Conservation (phyloP, 805 yeast genomes). For the Torulaspora quercuum region DNA sequence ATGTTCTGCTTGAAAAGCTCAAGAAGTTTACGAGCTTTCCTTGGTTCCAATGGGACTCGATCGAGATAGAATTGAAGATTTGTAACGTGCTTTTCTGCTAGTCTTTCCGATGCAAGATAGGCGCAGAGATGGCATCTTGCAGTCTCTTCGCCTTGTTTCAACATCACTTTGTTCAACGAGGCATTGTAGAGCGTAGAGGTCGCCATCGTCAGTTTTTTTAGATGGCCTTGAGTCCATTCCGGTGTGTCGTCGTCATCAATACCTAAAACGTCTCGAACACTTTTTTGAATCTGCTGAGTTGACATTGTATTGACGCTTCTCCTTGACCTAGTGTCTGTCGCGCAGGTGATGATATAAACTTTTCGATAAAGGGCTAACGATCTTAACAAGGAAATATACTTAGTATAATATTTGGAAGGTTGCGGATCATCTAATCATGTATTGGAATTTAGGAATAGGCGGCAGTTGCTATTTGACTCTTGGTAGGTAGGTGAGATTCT, state of each 20-base stretch:
- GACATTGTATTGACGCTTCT: slow-evolving; percentile 25
- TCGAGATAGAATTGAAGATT: slow-evolving; percentile 49
- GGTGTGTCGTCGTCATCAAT: slow-evolving; percentile 16
- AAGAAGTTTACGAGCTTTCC: slow-evolving; percentile 41
- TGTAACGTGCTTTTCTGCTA: slow-evolving; percentile 39
- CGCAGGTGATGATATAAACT: neutral
- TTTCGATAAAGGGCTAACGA: too few species aligned
- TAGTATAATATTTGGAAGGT: too few species aligned
- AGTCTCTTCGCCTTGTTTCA: slow-evolving; percentile 54
- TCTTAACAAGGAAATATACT: too few species aligned
- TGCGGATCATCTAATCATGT: too few species aligned
- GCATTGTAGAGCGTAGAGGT: slow-evolving; percentile 43
- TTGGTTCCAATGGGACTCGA: slow-evolving; percentile 56
- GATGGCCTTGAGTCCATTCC: slow-evolving; percentile 30
- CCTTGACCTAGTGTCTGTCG: neutral
- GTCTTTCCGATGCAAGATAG: slow-evolving; percentile 52
- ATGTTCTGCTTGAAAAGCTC: slow-evolving; percentile 45
- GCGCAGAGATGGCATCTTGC: slow-evolving; percentile 71
- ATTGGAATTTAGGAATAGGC: too few species aligned
- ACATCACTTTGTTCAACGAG: slow-evolving; percentile 50
- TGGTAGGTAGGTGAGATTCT: too few species aligned
- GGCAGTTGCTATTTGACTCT: too few species aligned
- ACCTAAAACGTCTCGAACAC: slow-evolving; percentile 30
- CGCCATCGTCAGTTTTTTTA: slow-evolving; percentile 29
- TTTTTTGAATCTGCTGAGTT: slow-evolving; percentile 27